A percentile compares a stretch with the other conserved stretches of the same genome.
Conservation (phyloP, 768 basidiomycete species). For the Termitomyces sp. region DNA sequence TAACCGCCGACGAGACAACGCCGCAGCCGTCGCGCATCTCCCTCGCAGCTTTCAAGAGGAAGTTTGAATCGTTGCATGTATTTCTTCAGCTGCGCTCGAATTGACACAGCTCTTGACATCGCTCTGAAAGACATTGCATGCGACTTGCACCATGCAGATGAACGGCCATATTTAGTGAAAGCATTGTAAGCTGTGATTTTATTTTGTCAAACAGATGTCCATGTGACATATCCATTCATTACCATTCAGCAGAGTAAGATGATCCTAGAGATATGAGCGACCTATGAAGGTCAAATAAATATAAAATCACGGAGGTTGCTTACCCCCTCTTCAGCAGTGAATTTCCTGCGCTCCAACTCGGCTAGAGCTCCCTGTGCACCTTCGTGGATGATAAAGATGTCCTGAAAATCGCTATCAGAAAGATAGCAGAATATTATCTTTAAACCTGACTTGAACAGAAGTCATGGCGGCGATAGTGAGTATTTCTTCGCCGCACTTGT, state of each 20-base stretch:
- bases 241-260: constrained; percentile 93
- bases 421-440: background rate
- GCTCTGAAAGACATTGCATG: constrained; percentile 93
- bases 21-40: constrained; percentile 78
- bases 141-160: constrained; percentile 88
- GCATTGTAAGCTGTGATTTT: constrained; percentile 77
- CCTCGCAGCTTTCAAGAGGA: constrained; percentile 81
- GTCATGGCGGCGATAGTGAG: constrained; percentile 96
- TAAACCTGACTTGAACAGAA: constrained; percentile 63
- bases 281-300: constrained; percentile 5
- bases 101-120: constrained; percentile 89
- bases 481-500: constrained; percentile 91
- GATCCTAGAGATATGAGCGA: constrained; percentile 56
- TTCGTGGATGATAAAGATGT: constrained; percentile 85
- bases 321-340: constrained; percentile 97
- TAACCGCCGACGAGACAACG: constrained; percentile 90
- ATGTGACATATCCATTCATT: constrained; percentile 7
- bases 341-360: constrained; percentile 91
- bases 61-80: constrained; percentile 90
- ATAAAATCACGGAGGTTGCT: constrained; percentile 17
- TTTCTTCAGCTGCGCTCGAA: constrained; percentile 91
- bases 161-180: constrained; percentile 76
- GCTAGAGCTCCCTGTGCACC: constrained; percentile 82
- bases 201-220: background rate
- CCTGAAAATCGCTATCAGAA: constrained; percentile 38